Evolutionary conservation across 768 basidiomycete species (phyloP).

Genomic region (Collybia sordida): DNA sequence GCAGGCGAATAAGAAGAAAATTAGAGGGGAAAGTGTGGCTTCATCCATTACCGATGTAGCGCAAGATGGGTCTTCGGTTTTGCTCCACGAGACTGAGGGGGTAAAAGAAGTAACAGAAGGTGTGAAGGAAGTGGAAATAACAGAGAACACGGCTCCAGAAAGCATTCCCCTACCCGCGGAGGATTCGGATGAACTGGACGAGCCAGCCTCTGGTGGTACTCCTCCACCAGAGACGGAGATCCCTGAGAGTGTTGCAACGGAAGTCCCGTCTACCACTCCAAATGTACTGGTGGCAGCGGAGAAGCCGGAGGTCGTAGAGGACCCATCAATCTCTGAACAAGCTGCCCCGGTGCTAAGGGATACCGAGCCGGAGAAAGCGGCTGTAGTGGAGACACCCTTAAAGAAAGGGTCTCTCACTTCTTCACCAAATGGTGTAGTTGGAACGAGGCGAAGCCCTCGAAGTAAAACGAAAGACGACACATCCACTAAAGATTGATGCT

Average conservation of each 20-base stretch:
- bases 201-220: constrained; percentile 19
- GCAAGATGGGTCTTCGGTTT: constrained; percentile 19
- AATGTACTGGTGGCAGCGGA: neutral
- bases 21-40: constrained; percentile 40
- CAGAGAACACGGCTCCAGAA: constrained; percentile 40
- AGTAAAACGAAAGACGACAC: constrained; percentile 2
- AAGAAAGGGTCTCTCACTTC: neutral
- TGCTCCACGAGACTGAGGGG: constrained; percentile 40
- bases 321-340: neutral
- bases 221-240: constrained; percentile 16
- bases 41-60: constrained; percentile 20
- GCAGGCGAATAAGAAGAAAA: constrained; percentile 41
- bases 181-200: constrained; percentile 36
- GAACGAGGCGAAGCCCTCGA: constrained; percentile 1
- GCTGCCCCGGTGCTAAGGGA: neutral
- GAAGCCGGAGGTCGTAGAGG: neutral
- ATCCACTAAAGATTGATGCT: neutral
- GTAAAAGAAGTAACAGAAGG: constrained; percentile 74
- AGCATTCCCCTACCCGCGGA: constrained; percentile 40
- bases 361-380: neutral
- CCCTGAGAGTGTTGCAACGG: neutral
- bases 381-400: neutral
- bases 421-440: neutral
- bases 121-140: constrained; percentile 67
- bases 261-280: neutral